A percentile compares a stretch with the other conserved stretches of the same genome.
phyloP scores from a whole-genome alignment of 176 grass and related monocot genomes.

The Ensete ventricosum region DNA sequence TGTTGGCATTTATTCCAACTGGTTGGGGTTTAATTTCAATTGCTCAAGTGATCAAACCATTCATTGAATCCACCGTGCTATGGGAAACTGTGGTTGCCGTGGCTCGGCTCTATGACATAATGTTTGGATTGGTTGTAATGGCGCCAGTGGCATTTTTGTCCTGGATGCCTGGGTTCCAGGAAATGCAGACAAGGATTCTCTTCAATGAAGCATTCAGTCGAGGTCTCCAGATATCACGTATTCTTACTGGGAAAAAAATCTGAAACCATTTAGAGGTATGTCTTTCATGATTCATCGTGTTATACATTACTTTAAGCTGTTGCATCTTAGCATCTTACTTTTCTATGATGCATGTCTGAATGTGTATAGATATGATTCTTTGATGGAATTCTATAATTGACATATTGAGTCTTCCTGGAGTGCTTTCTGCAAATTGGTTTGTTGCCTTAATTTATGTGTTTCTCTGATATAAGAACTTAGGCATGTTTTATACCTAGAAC shows the following conservation, averaged over 20 bases:
- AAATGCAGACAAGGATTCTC: constrained; percentile 97
- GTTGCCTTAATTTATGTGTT: background rate
- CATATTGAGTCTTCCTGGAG: too few species aligned
- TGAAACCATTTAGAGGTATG: constrained; percentile 52
- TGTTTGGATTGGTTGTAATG: constrained; percentile 81
- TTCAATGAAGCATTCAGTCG: constrained; percentile 96
- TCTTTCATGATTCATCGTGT: background rate
- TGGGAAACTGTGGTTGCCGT: constrained; percentile 68
- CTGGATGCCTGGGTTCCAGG: constrained; percentile 87
- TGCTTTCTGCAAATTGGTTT: background rate
- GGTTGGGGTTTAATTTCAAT: constrained; percentile 94
- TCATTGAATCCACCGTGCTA: constrained; percentile 56
- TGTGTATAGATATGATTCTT: too few species aligned
- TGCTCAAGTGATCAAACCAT: constrained; percentile 75
- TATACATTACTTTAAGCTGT: background rate
- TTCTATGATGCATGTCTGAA: background rate
- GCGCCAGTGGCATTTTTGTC: constrained; percentile 79
- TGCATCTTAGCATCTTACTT: background rate
- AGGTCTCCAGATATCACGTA: constrained; percentile 77
- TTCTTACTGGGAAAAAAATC: constrained; percentile 80
- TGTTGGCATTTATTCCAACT: constrained; percentile 85
- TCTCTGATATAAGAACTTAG: background rate
- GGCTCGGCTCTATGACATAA: constrained; percentile 79
- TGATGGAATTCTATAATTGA: too few species aligned
- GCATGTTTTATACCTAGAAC: background rate